A percentile compares a stretch with the other conserved stretches of the same genome.
These are phyloP conservation scores for Albophoma yamanashiensis DNA, from an alignment of 2,329 filamentous ascomycete genomes.

Conservation along the genomic window DNA sequence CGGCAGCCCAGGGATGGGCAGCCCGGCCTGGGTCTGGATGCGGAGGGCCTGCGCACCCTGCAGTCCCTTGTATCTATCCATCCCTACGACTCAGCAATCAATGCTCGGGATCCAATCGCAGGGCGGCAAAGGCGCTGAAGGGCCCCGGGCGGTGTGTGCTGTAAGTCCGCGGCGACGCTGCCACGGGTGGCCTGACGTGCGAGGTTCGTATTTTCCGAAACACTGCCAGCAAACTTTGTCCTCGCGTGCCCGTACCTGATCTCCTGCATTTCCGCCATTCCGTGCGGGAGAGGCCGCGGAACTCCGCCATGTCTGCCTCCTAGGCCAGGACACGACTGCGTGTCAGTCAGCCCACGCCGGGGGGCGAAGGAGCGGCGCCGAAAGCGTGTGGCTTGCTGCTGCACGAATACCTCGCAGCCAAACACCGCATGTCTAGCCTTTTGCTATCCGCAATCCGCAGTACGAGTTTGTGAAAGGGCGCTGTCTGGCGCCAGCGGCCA, in stretches of 20 bases:
- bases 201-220: neutral
- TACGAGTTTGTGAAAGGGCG: neutral
- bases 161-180: neutral
- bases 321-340: neutral
- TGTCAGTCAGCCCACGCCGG: neutral
- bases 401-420: neutral
- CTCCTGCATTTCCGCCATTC: neutral
- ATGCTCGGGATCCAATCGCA: neutral
- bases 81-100: neutral
- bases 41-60: neutral
- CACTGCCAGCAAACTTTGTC: neutral
- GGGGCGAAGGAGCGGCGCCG: neutral
- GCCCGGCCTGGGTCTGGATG: neutral
- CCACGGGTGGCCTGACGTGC: neutral
- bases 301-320: neutral
- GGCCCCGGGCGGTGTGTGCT: neutral
- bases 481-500: neutral
- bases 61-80: neutral
- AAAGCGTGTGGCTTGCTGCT: constrained; percentile 1
- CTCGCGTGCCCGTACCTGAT: neutral
- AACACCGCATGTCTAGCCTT: neutral
- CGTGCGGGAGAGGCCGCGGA: neutral
- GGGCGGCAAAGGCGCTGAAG: neutral
- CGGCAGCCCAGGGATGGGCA: neutral
- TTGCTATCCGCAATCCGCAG: neutral